Conservation (phyloP, 2,329 filamentous ascomycete species). For the Exophiala sideris region DNA sequence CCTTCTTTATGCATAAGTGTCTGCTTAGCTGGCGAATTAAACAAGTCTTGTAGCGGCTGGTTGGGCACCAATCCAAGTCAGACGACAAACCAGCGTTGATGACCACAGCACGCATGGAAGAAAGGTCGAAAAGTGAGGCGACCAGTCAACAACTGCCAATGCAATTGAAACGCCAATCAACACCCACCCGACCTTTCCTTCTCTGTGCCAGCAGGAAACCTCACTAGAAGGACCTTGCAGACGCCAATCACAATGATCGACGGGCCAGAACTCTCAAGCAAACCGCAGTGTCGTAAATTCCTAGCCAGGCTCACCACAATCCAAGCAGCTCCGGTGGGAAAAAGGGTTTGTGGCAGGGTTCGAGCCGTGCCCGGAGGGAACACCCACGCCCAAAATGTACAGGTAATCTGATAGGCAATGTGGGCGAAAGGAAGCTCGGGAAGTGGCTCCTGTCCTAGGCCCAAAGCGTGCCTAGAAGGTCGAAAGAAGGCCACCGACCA, state of each 20-base stretch:
- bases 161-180: slow-evolving; percentile 9
- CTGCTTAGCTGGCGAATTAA: background rate
- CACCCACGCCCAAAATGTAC: background rate
- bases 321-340: too few species aligned
- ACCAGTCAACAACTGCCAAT: slow-evolving; percentile 3
- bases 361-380: slow-evolving; percentile 6
- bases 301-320: too few species aligned
- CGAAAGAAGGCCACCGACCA: background rate
- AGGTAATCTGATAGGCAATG: background rate
- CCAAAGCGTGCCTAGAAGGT: slow-evolving; percentile 7
- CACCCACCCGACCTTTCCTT: background rate
- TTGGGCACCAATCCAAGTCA: slow-evolving; percentile 17
- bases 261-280: background rate
- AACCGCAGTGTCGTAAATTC: too few species aligned
- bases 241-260: slow-evolving; percentile 12
- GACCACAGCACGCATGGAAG: background rate
- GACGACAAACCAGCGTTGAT: slow-evolving; percentile 4
- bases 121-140: slow-evolving; percentile 18
- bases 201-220: background rate
- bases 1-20: background rate
- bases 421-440: slow-evolving; percentile 5
- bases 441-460: slow-evolving; percentile 5
- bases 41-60: background rate
- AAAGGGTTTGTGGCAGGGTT: slow-evolving; percentile 3
- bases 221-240: background rate